Evolutionary conservation across 2,329 filamentous ascomycete genomes (phyloP), one percentile per base, ranked within the genome.

Genomic region (Calonectria hongkongensis): DNA sequence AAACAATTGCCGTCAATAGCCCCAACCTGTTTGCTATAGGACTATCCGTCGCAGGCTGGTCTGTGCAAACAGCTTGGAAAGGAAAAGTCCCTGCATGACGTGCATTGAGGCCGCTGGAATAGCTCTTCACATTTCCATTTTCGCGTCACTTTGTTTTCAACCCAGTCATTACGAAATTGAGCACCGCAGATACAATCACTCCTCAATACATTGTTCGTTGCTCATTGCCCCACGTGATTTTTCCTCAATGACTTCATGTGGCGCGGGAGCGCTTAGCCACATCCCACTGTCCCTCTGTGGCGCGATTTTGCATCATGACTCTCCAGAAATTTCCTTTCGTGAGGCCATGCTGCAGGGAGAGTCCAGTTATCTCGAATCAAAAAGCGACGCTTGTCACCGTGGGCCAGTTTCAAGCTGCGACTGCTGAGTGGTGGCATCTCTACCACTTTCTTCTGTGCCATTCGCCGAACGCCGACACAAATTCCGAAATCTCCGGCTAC

Each of bases 401-500:
- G 41, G 48, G 50, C 28, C 62, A 21, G 9, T 28, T 66, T 8
- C 66, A 63, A 62, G 41, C 62, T 41, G 54, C 30, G 56, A 79
- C 74, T 75, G 70, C 76, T 50, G 67, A 65, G 71, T 56, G 39
- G 65, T 71, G 47, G 28, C 47, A 15, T 51, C 63, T 54, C 43
- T 72, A 58, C 64, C 63, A 51, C 70, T 47, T 56, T 41, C 50
- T 66, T 56, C 45, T 71, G 45, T 13, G 54, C 63, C 28, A 73
- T 67, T 66, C 51, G 64, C 68, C 73, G 65, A 74, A 60, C 67
- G 25, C 58, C 66, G 50, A 73, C 47, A 43, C 62, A 67, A 69
- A 68, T 50, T 72, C 78, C 78, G 78, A 79, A 67, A 79, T 66
- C 74, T 77, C 78, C 78, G 77, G 47, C 54, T n/a, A 41, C 12